Evolutionary conservation across 805 yeast species (phyloP).

Genomic region (Naumovozyma baii): DNA sequence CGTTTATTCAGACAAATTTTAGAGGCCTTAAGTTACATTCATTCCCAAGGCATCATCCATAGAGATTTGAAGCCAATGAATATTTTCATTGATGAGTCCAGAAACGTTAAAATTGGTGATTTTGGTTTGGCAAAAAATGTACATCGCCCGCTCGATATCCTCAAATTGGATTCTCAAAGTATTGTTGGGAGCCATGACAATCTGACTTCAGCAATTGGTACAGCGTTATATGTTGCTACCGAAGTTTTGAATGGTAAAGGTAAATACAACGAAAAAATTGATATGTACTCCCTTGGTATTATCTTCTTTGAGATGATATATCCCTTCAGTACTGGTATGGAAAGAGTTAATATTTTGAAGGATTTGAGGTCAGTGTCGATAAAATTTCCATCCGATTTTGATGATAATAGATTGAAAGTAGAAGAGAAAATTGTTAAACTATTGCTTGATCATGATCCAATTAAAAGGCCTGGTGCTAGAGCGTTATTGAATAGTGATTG

Average conservation of each 20-base stretch:
- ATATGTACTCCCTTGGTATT: conserved; percentile 89
- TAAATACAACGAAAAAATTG: conserved; percentile 86
- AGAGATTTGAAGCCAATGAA: conserved; percentile 93
- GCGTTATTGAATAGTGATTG: conserved; percentile 69
- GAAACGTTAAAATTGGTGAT: conserved; percentile 90
- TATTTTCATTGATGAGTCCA: conserved; percentile 83
- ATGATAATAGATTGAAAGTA: conserved; percentile 36
- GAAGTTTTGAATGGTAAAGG: conserved; percentile 71
- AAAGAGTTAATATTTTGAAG: conserved; percentile 66
- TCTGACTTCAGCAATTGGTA: conserved; percentile 86
- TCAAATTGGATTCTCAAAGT: conserved; percentile 26
- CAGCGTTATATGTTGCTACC: conserved; percentile 83
- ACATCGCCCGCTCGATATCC: conserved; percentile 37
- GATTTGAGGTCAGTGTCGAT: conserved; percentile 49
- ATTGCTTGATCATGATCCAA: conserved; percentile 72
- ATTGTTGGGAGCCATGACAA: conserved; percentile 43
- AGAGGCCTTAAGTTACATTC: conserved; percentile 86
- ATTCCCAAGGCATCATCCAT: conserved; percentile 88
- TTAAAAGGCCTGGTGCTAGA: conserved; percentile 68
- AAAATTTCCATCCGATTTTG: conserved; percentile 64
- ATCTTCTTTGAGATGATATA: conserved; percentile 94
- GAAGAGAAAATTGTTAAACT: conserved; percentile 61
- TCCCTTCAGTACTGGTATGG: conserved; percentile 85
- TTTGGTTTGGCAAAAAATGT: conserved; percentile 93
- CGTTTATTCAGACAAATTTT: conserved; percentile 75